Percentiles rank a stretch among this genome's conserved stretches.
Conservation (phyloP, 1,284 basidiomycete species). For the Exobasidium rhododendri region DNA sequence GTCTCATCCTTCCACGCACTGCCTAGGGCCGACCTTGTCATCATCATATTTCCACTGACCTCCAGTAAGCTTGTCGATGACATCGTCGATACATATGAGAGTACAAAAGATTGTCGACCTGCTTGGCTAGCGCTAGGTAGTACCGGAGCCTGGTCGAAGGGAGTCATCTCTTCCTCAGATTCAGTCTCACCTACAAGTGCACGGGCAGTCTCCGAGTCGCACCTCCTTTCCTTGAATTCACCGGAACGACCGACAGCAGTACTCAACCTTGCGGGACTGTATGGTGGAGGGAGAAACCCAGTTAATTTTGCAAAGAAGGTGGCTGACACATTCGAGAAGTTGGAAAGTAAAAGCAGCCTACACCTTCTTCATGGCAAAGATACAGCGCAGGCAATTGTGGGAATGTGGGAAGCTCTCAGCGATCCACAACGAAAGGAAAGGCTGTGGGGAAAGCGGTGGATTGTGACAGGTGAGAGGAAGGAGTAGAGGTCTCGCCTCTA, state of each 20-base stretch:
- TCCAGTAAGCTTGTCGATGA: conserved; percentile 22
- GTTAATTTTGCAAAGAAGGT: conserved; percentile 38
- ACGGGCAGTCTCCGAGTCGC: conserved; percentile 8
- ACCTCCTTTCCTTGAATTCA: not conserved
- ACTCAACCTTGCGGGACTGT: conserved; percentile 30
- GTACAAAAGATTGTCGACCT: conserved; percentile 9
- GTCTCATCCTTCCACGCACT: conserved; percentile 56
- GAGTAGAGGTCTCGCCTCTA: not conserved
- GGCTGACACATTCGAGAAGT: conserved; percentile 29
- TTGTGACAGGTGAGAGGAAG: conserved; percentile 25
- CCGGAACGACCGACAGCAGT: not conserved
- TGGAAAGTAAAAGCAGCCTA: conserved; percentile 33
- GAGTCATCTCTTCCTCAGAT: conserved; percentile 21
- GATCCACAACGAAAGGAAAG: conserved; percentile 4
- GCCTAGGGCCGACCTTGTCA: conserved; percentile 63
- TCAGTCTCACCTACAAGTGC: conserved; percentile 21
- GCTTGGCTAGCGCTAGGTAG: conserved; percentile 44
- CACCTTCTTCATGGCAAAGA: conserved; percentile 46
- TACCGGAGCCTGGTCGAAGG: conserved; percentile 38
- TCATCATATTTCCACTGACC: conserved; percentile 62
- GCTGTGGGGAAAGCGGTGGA: conserved; percentile 41
- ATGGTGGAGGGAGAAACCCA: conserved; percentile 38
- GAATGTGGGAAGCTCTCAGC: conserved; percentile 19
- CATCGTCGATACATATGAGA: conserved; percentile 32
- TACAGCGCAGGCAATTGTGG: conserved; percentile 34